These are phyloP conservation scores for Quercus mongolica DNA, from an alignment of 306 rosid genomes.

Conservation along the genomic window DNA sequence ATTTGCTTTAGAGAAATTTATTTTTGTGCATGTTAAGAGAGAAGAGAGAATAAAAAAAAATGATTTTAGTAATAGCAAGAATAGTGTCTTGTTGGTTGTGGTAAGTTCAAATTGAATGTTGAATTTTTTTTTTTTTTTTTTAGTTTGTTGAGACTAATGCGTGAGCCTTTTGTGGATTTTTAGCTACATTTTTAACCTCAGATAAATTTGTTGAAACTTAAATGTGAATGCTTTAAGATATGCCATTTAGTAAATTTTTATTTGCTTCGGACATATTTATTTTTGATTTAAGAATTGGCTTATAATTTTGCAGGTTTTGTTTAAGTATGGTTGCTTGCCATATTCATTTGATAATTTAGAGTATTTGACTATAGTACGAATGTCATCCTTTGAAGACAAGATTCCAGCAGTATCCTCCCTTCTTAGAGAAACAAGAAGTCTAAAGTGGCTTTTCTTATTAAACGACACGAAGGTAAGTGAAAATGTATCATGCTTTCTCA, in stretches of 20 bases:
- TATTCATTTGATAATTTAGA: too few relatives aligned
- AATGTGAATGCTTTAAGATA: not conserved
- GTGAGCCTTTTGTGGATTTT: too few relatives aligned
- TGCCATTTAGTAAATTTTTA: not conserved
- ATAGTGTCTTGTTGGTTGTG: too few relatives aligned
- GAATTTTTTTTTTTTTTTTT: too few relatives aligned
- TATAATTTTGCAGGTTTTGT: not conserved
- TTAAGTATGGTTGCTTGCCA: not conserved
- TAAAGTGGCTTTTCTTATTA: not conserved
- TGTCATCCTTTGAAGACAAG: not conserved
- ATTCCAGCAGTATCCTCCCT: not conserved
- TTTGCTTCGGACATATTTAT: not conserved
- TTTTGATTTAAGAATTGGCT: not conserved
- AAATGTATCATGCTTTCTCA: not conserved
- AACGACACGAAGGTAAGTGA: not conserved
- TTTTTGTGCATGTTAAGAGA: not conserved
- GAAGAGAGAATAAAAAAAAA: too few relatives aligned
- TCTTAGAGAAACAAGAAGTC: not conserved
- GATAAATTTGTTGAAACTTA: too few relatives aligned
- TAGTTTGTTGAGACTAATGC: too few relatives aligned
- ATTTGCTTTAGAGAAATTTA: not conserved
- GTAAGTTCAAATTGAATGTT: too few relatives aligned
- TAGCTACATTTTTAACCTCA: too few relatives aligned
- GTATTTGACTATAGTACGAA: too few relatives aligned
- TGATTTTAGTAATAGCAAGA: too few relatives aligned